A percentile compares a stretch with the other conserved stretches of the same genome.
phyloP scores from a whole-genome alignment of 2,329 filamentous ascomycete genomes.

The Ophiosphaerella herpotricha region DNA sequence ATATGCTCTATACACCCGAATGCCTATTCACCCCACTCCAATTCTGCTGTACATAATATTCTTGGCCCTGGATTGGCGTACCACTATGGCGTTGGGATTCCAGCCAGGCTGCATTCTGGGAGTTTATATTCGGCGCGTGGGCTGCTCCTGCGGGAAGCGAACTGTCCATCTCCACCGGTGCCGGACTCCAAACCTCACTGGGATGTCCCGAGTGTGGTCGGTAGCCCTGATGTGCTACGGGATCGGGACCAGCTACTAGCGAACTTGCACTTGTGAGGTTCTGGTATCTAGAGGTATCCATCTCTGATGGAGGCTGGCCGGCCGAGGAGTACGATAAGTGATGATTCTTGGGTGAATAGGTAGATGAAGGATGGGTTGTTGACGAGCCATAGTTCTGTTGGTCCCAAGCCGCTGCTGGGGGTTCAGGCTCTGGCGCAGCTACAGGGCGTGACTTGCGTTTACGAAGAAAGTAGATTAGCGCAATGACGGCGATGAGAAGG shows the following conservation, averaged over 20 bases:
- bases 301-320: background rate
- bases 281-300: background rate
- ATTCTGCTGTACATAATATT: background rate
- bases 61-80: background rate
- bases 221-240: background rate
- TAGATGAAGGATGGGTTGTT: background rate
- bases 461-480: slow-evolving; percentile 3
- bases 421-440: background rate
- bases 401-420: slow-evolving; percentile 1
- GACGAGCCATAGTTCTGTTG: background rate
- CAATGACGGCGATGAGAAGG: slow-evolving; percentile 4
- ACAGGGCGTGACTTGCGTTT: background rate
- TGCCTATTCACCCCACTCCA: background rate
- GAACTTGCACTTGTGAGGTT: background rate
- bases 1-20: background rate
- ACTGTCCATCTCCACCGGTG: background rate
- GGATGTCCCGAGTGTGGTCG: background rate
- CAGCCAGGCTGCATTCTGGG: background rate
- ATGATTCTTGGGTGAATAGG: slow-evolving; percentile 1
- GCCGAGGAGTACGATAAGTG: slow-evolving; percentile 2
- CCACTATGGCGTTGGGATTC: background rate
- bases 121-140: background rate
- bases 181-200: background rate
- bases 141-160: background rate
- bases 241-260: background rate